Evolutionary conservation across 2,329 filamentous ascomycete species (phyloP), one percentile per base, ranked within the genome.

Genomic region (Monilinia polystroma): DNA sequence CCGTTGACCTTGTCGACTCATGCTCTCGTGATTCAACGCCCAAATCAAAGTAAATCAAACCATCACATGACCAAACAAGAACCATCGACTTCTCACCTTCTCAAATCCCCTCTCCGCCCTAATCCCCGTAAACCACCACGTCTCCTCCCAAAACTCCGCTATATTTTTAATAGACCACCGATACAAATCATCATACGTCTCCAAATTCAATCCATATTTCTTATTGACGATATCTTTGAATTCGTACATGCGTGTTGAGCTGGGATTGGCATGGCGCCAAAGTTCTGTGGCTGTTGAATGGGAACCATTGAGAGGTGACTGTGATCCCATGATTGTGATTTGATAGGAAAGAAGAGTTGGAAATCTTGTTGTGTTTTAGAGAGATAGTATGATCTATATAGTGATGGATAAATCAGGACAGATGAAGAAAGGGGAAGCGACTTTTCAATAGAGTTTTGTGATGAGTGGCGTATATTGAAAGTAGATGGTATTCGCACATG

Each of bases 121-220:
- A 72, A 98, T 84, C 54, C 90, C 90, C 3, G 90, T 90, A 78
- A 90, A 93, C 53, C 90, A 82, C 93, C 93, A 97, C 12, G 92
- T 85, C 66, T 93, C 89, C 60, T 85, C 87, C 94, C 94, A 98
- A 77, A 97, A 96, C 1, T 83, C 80, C 32, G 87, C 83, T 10
- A 92, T 83, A 72, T 94, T 83, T 10, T 89, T 85, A 70, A 95
- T 84, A 71, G 92, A 97, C 94, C 94, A 98, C 76, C 85, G 80
- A 80, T 94, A 90, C 11, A 98, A 84, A n/a, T 86, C 86, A 26
- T 87, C 80, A 75, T 97, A 97, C 69, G 82, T 86, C 23, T 82
- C 76, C 57, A 95, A 81, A 29, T 81, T 76, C 66, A 92, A 77
- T 14, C 80, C 78, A 74, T 93, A 85, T 73, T 89, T 90, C 69